Evolutionary conservation across 1,139 yeast species (phyloP).

Genomic region (Yamadazyma triangularis): DNA sequence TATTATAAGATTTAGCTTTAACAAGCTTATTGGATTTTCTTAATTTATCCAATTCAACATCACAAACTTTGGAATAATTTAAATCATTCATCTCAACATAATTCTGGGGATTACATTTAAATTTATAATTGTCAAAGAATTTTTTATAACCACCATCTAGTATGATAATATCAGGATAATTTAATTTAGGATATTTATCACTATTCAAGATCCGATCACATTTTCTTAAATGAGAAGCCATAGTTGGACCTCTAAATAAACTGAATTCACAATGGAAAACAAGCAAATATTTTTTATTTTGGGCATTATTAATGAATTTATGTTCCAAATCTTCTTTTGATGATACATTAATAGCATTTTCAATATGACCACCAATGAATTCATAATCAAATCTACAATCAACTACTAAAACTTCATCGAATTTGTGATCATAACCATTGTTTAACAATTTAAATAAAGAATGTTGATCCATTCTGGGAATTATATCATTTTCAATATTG

Average conservation of each 20-base stretch:
- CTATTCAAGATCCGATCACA: slow-evolving; percentile 74
- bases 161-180: slow-evolving; percentile 83
- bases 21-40: slow-evolving; percentile 42
- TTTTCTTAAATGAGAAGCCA: slow-evolving; percentile 83
- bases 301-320: slow-evolving; percentile 23
- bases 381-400: slow-evolving; percentile 95
- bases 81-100: slow-evolving; percentile 87
- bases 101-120: slow-evolving; percentile 65
- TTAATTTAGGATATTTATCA: slow-evolving; percentile 71
- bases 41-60: slow-evolving; percentile 65
- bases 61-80: slow-evolving; percentile 62
- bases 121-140: slow-evolving; percentile 55
- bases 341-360: slow-evolving; percentile 74
- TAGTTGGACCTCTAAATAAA: slow-evolving; percentile 85
- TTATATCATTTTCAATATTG: slow-evolving; percentile 53
- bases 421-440: slow-evolving; percentile 50
- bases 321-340: slow-evolving; percentile 65
- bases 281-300: slow-evolving; percentile 41
- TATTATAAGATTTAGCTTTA: slow-evolving; percentile 28
- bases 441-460: slow-evolving; percentile 62
- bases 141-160: slow-evolving; percentile 88
- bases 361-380: slow-evolving; percentile 87
- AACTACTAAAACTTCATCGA: slow-evolving; percentile 58
- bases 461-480: slow-evolving; percentile 68
- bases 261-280: slow-evolving; percentile 95